These are phyloP conservation scores for Candida caryicola DNA, from an alignment of 805 yeast genomes.

Conservation along the genomic window DNA sequence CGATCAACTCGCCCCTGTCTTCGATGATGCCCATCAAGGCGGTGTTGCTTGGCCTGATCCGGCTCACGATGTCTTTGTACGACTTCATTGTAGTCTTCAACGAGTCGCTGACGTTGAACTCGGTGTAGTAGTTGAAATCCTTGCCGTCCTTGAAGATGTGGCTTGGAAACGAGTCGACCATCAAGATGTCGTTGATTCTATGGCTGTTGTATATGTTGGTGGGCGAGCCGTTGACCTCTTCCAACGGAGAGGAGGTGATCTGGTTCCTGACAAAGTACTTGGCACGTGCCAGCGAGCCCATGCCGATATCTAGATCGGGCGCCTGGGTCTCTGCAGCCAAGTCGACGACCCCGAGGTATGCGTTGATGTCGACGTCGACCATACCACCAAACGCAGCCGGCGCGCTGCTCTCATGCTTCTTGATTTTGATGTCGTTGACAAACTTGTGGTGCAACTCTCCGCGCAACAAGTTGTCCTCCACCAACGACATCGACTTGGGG, in stretches of 20 bases:
- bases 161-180: slow-evolving; percentile 17
- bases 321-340: slow-evolving; percentile 2
- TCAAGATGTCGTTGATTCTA: slow-evolving; percentile 12
- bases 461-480: slow-evolving; percentile 43
- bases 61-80: slow-evolving; percentile 21
- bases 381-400: slow-evolving; percentile 8
- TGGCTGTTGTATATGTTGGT: slow-evolving; percentile 7
- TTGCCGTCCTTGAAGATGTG: slow-evolving; percentile 5
- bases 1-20: slow-evolving; percentile 53
- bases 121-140: slow-evolving; percentile 9
- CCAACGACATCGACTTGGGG: slow-evolving; percentile 38
- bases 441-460: slow-evolving; percentile 45
- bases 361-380: background rate
- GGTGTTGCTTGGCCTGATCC: slow-evolving; percentile 14
- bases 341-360: background rate
- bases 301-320: slow-evolving; percentile 1
- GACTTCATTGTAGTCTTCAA: slow-evolving; percentile 27
- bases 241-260: background rate
- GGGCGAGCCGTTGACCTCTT: background rate
- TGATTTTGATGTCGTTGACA: slow-evolving; percentile 36
- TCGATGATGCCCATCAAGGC: slow-evolving; percentile 30
- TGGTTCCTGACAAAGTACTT: slow-evolving; percentile 10
- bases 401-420: slow-evolving; percentile 9
- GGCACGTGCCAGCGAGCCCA: slow-evolving; percentile 3
- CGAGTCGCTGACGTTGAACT: slow-evolving; percentile 25